A percentile compares a stretch with the other conserved stretches of the same genome.
These are phyloP conservation scores for Ogataea saltuana DNA, from an alignment of 805 yeast genomes.

Conservation along the genomic window DNA sequence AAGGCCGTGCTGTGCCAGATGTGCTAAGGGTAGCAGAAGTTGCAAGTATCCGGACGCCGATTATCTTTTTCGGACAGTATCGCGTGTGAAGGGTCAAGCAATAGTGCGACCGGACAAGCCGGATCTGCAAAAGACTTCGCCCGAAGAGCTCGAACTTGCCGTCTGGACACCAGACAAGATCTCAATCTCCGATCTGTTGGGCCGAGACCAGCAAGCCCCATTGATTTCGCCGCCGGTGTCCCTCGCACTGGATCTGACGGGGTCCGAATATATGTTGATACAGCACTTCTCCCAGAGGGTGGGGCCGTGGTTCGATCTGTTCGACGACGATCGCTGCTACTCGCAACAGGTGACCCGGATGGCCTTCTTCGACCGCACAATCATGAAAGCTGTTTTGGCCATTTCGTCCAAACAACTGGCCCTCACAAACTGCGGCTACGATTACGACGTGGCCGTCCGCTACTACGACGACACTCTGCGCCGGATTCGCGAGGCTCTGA, in stretches of 20 bases:
- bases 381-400: slow-evolving; percentile 14
- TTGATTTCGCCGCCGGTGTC: not conserved
- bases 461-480: slow-evolving; percentile 16
- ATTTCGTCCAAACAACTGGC: slow-evolving; percentile 18
- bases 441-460: slow-evolving; percentile 13
- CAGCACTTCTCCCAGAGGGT: slow-evolving; percentile 14
- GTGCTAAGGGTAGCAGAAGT: slow-evolving; percentile 7
- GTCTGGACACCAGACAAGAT: not conserved
- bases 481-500: slow-evolving; percentile 7
- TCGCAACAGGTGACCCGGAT: slow-evolving; percentile 10
- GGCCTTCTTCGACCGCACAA: slow-evolving; percentile 15
- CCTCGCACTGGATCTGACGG: slow-evolving; percentile 1
- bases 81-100: not conserved
- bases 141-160: no score
- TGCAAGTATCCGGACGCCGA: slow-evolving; percentile 12
- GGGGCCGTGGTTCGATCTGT: slow-evolving; percentile 17
- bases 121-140: not conserved
- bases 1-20: slow-evolving; percentile 9
- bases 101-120: no score
- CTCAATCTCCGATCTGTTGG: slow-evolving; percentile 5
- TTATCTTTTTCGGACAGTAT: slow-evolving; percentile 5
- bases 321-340: slow-evolving; percentile 11
- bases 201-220: no score
- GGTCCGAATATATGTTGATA: slow-evolving; percentile 6
- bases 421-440: slow-evolving; percentile 11